phyloP scores from a whole-genome alignment of 23 red algal genomes.

The Agarophyton chilense region DNA sequence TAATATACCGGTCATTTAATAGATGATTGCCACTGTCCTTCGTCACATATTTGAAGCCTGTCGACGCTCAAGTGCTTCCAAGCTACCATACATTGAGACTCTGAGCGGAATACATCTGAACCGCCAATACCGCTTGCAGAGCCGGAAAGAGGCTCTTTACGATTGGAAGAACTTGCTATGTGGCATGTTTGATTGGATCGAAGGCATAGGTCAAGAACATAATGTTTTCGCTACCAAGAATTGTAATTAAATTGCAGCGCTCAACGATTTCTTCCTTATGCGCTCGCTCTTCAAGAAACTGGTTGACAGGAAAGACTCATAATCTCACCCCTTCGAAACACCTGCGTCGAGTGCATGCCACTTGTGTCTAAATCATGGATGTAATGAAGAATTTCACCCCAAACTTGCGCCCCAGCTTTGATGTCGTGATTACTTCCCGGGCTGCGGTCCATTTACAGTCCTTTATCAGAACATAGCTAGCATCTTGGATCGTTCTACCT shows the following conservation, averaged over 20 bases:
- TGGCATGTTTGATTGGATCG: background rate
- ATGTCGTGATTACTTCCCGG: too few species aligned
- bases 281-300: background rate
- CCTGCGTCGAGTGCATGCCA: background rate
- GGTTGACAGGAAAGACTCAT: background rate
- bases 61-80: background rate
- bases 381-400: background rate
- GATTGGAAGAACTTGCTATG: background rate
- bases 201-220: background rate
- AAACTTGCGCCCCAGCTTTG: background rate
- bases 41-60: background rate
- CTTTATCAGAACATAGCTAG: background rate
- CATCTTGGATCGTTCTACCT: too few species aligned
- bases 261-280: background rate
- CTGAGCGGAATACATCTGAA: background rate
- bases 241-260: background rate
- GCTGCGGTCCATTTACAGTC: constrained; percentile 7
- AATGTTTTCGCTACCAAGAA: background rate
- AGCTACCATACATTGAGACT: background rate
- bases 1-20: background rate
- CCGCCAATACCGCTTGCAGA: background rate
- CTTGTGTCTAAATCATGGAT: background rate
- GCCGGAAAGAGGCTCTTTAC: background rate
- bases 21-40: background rate
- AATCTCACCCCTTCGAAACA: background rate